Evolutionary conservation across 2,329 filamentous ascomycete genomes (phyloP).

Genomic region (Ophiostoma sp.): DNA sequence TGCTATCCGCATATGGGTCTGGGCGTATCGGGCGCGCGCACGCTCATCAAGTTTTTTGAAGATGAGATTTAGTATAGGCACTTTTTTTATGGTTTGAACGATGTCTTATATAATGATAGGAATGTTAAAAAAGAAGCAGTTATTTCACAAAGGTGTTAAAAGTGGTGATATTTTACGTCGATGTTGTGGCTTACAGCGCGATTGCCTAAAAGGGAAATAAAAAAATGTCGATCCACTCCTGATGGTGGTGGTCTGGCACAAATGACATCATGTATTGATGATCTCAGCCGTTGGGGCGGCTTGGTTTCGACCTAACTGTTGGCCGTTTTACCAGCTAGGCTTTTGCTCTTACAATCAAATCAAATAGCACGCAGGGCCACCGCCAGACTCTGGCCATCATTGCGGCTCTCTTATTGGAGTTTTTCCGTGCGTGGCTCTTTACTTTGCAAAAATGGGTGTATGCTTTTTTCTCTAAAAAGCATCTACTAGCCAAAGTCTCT

Average conservation of each 20-base stretch:
- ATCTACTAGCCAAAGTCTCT: too few species aligned
- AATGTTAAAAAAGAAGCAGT: too few species aligned
- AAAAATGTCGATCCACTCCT: background rate
- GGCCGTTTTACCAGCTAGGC: too few species aligned
- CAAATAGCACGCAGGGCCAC: too few species aligned
- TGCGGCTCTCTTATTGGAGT: too few species aligned
- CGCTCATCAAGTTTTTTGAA: constrained; percentile 88
- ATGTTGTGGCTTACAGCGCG: background rate
- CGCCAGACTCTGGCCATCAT: too few species aligned
- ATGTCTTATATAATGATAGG: background rate
- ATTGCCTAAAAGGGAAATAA: background rate
- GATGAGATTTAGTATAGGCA: constrained; percentile 39
- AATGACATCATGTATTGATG: constrained; percentile 11
- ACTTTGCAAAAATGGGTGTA: too few species aligned
- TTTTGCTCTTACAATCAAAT: background rate
- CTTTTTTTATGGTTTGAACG: background rate
- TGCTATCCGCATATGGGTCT: constrained; percentile 84
- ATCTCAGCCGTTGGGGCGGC: background rate
- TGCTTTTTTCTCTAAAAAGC: too few species aligned
- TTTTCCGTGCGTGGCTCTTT: background rate
- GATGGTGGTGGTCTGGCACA: background rate
- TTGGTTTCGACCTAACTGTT: background rate
- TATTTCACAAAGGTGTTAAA: too few species aligned
- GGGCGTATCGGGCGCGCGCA: constrained; percentile 72
- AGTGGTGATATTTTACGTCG: background rate